Evolutionary conservation across 768 basidiomycete genomes (phyloP).

Genomic region (Tricholoma saponaceum): DNA sequence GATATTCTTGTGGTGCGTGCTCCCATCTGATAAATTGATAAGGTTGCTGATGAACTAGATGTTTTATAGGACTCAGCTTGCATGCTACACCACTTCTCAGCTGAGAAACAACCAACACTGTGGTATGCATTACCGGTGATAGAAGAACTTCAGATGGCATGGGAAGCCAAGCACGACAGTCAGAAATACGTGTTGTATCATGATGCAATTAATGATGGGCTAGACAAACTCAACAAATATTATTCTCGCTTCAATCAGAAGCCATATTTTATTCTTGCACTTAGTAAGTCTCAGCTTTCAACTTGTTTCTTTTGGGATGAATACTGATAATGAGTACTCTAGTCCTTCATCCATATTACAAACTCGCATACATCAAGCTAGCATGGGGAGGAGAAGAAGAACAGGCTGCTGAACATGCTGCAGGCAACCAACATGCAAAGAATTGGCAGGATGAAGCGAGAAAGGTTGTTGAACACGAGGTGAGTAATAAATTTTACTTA

Average conservation of each 20-base stretch:
- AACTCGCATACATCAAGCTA: constrained; percentile 8
- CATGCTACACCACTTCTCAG: too few relatives aligned
- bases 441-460: too few relatives aligned
- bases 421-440: too few relatives aligned
- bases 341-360: too few relatives aligned
- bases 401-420: constrained; percentile 14
- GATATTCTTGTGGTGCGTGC: too few relatives aligned
- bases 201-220: constrained; percentile 5
- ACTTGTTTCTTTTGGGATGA: not conserved
- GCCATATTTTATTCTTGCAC: constrained; percentile 15
- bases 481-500: constrained; percentile 5
- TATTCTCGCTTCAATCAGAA: too few relatives aligned
- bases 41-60: not conserved
- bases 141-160: constrained; percentile 14
- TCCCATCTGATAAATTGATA: constrained; percentile 2
- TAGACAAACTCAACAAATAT: constrained; percentile 9
- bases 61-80: too few relatives aligned
- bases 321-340: not conserved
- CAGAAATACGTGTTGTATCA: not conserved
- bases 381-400: constrained; percentile 24
- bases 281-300: constrained; percentile 15
- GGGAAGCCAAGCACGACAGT: constrained; percentile 9
- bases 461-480: constrained; percentile 4
- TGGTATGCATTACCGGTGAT: constrained; percentile 19
- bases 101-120: too few relatives aligned